A percentile compares a stretch with the other conserved stretches of the same genome.
Evolutionary conservation across 192 early-diverging fungal genomes (phyloP).

Genomic region (Coemansia erecta): DNA sequence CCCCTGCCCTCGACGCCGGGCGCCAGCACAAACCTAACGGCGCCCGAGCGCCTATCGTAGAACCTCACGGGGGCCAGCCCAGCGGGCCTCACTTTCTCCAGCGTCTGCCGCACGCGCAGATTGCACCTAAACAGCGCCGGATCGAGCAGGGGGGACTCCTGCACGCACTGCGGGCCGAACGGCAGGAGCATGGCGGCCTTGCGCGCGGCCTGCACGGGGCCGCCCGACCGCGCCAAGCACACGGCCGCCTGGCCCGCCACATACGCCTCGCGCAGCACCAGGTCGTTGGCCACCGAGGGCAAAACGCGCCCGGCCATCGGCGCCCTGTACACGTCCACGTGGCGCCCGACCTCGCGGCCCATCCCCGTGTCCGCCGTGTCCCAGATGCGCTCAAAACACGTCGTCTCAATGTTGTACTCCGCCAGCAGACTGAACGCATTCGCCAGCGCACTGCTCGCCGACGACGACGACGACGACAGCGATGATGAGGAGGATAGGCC

Average conservation of each 20-base stretch:
- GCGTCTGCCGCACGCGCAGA: conserved; percentile 34
- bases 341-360: conserved; percentile 16
- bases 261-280: conserved; percentile 44
- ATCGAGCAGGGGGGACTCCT: conserved; percentile 41
- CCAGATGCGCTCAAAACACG: conserved; percentile 40
- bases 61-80: conserved; percentile 36
- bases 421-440: conserved; percentile 39
- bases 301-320: conserved; percentile 28
- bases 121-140: conserved; percentile 47
- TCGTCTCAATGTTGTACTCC: conserved; percentile 35
- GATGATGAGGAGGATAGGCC: no score
- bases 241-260: conserved; percentile 33
- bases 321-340: conserved; percentile 36
- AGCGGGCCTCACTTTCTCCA: conserved; percentile 40
- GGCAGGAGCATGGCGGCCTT: conserved; percentile 44
- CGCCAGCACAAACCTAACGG: conserved; percentile 39
- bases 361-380: conserved; percentile 19
- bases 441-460: conserved; percentile 26
- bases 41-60: conserved; percentile 34
- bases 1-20: neutral
- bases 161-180: conserved; percentile 39
- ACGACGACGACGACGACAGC: conserved; percentile 4
- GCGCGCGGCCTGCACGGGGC: conserved; percentile 41
- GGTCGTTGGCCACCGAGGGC: conserved; percentile 43
- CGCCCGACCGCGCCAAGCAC: conserved; percentile 38